Percentiles rank a stretch among this genome's conserved stretches.
These are phyloP conservation scores for Dionaea muscipula DNA, from an alignment of 179 eudicot species.

Conservation along the genomic window DNA sequence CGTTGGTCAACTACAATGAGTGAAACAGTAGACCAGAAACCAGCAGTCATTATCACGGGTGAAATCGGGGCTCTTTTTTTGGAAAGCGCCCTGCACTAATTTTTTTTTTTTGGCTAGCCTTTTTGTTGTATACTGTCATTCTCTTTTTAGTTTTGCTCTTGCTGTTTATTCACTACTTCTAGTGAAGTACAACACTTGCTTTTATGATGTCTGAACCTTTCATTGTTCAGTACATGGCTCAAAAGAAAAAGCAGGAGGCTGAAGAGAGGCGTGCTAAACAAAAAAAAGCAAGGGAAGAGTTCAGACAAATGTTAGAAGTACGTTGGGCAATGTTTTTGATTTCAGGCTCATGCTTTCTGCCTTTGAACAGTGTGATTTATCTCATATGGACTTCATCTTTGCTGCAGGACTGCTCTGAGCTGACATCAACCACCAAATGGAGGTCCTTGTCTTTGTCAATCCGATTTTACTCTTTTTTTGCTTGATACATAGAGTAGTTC, in stretches of 20 bases:
- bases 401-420: conserved; percentile 65
- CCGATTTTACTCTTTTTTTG: not conserved
- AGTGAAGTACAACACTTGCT: not conserved
- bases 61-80: too few species aligned
- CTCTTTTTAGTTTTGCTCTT: not conserved
- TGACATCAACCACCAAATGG: conserved; percentile 71
- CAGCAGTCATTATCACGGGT: too few species aligned
- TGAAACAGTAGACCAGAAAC: too few species aligned
- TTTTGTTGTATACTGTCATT: not conserved
- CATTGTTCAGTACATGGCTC: conserved; percentile 42
- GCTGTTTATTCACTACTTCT: not conserved
- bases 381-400: conserved; percentile 4
- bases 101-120: conserved; percentile 6
- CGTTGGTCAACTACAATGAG: too few species aligned
- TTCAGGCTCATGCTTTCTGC: not conserved
- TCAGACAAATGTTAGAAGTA: conserved; percentile 74
- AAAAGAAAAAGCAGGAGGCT: conserved; percentile 68
- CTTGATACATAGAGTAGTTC: conserved; percentile 6
- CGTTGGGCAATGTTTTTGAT: conserved; percentile 16
- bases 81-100: not conserved
- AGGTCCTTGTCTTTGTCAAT: conserved; percentile 30
- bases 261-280: conserved; percentile 79
- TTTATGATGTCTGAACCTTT: not conserved
- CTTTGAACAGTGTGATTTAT: conserved; percentile 1
- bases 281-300: conserved; percentile 73